Evolutionary conservation across 2,329 filamentous ascomycete species (phyloP).

Genomic region (Talaromyces atroroseus): DNA sequence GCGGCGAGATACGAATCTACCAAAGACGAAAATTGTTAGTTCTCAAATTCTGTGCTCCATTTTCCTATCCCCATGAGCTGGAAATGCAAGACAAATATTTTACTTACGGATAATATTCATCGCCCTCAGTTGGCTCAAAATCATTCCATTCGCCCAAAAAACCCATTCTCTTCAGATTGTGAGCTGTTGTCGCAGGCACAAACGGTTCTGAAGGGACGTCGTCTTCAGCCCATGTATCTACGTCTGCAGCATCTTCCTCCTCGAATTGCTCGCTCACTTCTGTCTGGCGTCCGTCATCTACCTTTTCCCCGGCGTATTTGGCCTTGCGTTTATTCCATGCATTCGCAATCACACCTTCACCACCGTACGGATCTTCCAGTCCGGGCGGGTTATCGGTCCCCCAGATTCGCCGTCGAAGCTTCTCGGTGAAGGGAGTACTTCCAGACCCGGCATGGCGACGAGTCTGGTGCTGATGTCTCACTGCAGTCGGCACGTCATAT

Average conservation of each 20-base stretch:
- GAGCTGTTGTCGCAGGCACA: constrained; percentile 45
- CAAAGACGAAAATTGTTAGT: background rate
- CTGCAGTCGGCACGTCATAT: constrained; percentile 29
- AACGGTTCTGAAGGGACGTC: constrained; percentile 30
- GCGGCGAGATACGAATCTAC: constrained; percentile 33
- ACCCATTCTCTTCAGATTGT: constrained; percentile 52
- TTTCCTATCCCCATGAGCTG: background rate
- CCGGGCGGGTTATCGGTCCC: constrained; percentile 47
- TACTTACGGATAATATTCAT: constrained; percentile 41
- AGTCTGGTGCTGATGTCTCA: constrained; percentile 29
- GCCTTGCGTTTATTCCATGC: constrained; percentile 18
- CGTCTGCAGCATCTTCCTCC: constrained; percentile 13
- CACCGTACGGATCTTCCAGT: constrained; percentile 44
- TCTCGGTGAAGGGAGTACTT: constrained; percentile 38
- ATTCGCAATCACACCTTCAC: constrained; percentile 30
- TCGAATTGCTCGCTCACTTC: constrained; percentile 11
- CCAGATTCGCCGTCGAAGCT: constrained; percentile 46
- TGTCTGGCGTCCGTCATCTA: background rate
- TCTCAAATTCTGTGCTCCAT: background rate
- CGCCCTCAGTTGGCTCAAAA: constrained; percentile 28
- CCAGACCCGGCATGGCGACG: constrained; percentile 31
- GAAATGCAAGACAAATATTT: background rate
- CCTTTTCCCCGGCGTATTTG: constrained; percentile 19
- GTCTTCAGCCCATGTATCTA: background rate
- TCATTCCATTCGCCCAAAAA: constrained; percentile 39